A percentile compares a stretch with the other conserved stretches of the same genome.
Evolutionary conservation across 2,329 filamentous ascomycete species (phyloP).

Genomic region (Trichophyton equinum): DNA sequence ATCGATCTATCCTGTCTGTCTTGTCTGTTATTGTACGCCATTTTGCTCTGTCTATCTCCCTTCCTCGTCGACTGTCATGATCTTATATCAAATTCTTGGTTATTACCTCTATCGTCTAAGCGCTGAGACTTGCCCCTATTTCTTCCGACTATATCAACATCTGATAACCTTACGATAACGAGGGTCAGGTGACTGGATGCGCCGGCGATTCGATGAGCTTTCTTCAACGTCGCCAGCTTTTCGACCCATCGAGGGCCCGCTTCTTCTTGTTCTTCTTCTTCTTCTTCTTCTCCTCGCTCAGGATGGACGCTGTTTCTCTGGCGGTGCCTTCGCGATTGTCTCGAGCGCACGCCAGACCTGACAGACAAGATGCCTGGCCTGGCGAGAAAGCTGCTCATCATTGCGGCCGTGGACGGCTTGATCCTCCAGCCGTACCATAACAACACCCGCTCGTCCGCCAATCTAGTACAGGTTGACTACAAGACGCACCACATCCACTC

Average conservation of each 20-base stretch:
- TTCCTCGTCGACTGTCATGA: not conserved
- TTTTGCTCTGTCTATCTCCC: not conserved
- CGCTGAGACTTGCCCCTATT: too few relatives aligned
- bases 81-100: not conserved
- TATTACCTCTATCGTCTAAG: not conserved
- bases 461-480: constrained; percentile 55
- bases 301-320: not conserved
- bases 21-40: not conserved
- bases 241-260: not conserved
- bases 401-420: constrained; percentile 70
- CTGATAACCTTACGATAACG: not conserved
- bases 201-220: constrained; percentile 1
- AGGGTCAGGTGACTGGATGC: not conserved
- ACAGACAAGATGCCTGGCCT: constrained; percentile 53
- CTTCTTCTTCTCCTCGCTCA: not conserved
- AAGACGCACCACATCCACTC: constrained; percentile 42
- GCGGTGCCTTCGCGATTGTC: not conserved
- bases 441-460: constrained; percentile 18
- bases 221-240: not conserved
- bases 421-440: constrained; percentile 60
- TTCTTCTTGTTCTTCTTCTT: not conserved
- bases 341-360: not conserved
- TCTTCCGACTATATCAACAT: not conserved
- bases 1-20: not conserved
- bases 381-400: constrained; percentile 66